A percentile compares a stretch with the other conserved stretches of the same genome.
Conservation (phyloP, 257 asterid genomes). For the Ophiorrhiza pumila region DNA sequence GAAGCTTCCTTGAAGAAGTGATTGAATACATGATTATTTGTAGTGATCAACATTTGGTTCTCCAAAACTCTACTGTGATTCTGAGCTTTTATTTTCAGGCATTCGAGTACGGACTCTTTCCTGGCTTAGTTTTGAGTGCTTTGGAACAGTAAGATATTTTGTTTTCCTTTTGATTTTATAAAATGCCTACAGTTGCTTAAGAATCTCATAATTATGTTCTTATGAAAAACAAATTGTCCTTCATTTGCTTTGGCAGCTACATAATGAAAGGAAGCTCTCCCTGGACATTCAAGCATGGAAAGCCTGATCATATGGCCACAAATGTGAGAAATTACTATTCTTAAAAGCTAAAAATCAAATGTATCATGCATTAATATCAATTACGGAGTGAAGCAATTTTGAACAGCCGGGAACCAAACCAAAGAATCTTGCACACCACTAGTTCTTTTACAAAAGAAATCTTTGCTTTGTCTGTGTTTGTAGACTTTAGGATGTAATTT, state of each 20-base stretch:
- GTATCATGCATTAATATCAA: background rate
- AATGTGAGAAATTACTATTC: conserved; percentile 42
- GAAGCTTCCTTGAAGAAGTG: background rate
- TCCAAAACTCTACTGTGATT: conserved; percentile 13
- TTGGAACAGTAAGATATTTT: conserved; percentile 69
- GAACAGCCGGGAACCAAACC: background rate
- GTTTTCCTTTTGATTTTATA: background rate
- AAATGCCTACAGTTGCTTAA: background rate
- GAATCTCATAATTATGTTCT: conserved; percentile 4
- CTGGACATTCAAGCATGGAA: conserved; percentile 91
- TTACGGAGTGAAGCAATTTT: background rate
- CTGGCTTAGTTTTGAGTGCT: conserved; percentile 84
- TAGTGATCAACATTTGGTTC: background rate
- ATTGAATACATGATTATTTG: background rate
- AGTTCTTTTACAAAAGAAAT: background rate
- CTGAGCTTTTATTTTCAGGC: conserved; percentile 52
- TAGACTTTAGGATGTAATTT: background rate
- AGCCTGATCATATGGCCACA: conserved; percentile 85
- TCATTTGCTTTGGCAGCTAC: conserved; percentile 50
- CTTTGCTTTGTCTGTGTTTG: background rate
- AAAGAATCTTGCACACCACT: background rate
- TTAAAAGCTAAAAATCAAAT: conserved; percentile 6
- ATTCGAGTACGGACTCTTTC: conserved; percentile 82
- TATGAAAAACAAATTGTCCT: conserved; percentile 15
- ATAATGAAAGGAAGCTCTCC: conserved; percentile 83